Conservation (phyloP, 257 asterid genomes). For the Scutellaria baicalensis region DNA sequence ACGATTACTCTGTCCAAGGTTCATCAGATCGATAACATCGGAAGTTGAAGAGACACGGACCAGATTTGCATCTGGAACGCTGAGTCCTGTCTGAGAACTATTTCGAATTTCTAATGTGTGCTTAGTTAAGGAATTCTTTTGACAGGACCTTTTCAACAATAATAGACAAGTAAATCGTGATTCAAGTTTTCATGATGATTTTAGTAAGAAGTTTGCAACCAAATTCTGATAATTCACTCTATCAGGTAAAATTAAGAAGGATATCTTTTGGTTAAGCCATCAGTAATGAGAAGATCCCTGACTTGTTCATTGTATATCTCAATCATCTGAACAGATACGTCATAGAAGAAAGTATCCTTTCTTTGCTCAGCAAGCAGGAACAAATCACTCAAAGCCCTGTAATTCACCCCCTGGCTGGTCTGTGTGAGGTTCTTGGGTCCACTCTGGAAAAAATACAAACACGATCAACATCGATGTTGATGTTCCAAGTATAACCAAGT, state of each 20-base stretch:
- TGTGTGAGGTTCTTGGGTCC: conserved; percentile 89
- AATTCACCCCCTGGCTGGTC: conserved; percentile 76
- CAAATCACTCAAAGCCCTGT: conserved; percentile 81
- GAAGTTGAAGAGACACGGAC: conserved; percentile 59
- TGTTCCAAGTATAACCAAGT: conserved; percentile 7
- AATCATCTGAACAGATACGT: conserved; percentile 92
- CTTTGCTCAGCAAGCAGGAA: conserved; percentile 81
- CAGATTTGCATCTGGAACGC: conserved; percentile 85
- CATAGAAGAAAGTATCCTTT: conserved; percentile 64
- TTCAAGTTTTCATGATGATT: conserved; percentile 2
- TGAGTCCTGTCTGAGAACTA: conserved; percentile 86
- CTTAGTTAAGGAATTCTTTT: conserved; percentile 39
- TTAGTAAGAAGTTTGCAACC: not conserved
- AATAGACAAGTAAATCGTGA: not conserved
- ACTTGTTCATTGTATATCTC: conserved; percentile 98
- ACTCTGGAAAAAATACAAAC: conserved; percentile 40
- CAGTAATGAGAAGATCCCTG: conserved; percentile 75
- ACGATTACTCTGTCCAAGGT: conserved; percentile 75
- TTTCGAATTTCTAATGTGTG: conserved; percentile 84
- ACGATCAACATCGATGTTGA: conserved; percentile 7
- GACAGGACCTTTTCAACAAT: not conserved
- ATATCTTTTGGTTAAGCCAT: conserved; percentile 84
- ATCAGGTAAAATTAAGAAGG: conserved; percentile 35
- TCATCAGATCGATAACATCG: conserved; percentile 83
- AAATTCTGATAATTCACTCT: not conserved